Conservation (phyloP, 1,284 basidiomycete genomes). For the Tylopilus sp. region DNA sequence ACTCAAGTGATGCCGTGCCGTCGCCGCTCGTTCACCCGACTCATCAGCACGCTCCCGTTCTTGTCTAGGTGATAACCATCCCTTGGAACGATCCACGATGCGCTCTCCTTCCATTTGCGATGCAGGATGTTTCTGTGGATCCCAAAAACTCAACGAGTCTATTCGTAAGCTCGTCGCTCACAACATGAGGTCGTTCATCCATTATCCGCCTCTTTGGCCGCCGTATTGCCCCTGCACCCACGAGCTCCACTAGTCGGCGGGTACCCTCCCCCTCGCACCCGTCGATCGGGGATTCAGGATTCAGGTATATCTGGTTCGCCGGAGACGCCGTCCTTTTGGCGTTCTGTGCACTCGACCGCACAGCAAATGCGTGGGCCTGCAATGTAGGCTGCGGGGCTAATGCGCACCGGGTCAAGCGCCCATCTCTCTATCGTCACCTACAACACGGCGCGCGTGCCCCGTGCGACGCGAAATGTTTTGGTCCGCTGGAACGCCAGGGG, state of each 20-base stretch:
- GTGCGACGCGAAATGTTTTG: background rate
- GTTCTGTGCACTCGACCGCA: background rate
- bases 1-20: background rate
- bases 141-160: background rate
- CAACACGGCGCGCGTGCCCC: background rate
- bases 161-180: background rate
- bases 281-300: background rate
- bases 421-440: background rate
- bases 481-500: background rate
- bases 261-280: background rate
- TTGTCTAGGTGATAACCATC: background rate
- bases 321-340: background rate
- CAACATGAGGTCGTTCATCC: background rate
- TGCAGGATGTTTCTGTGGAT: conserved; percentile 1
- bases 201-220: background rate
- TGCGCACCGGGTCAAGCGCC: background rate
- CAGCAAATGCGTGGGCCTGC: background rate
- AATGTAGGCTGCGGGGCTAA: background rate
- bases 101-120: background rate
- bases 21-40: background rate
- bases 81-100: conserved; percentile 1
- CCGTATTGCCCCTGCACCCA: conserved; percentile 4
- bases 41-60: background rate
- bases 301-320: background rate
- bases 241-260: background rate